A percentile compares a stretch with the other conserved stretches of the same genome.
Evolutionary conservation across 139 green algal species (phyloP).

Genomic region (Chlorella sorokiniana): DNA sequence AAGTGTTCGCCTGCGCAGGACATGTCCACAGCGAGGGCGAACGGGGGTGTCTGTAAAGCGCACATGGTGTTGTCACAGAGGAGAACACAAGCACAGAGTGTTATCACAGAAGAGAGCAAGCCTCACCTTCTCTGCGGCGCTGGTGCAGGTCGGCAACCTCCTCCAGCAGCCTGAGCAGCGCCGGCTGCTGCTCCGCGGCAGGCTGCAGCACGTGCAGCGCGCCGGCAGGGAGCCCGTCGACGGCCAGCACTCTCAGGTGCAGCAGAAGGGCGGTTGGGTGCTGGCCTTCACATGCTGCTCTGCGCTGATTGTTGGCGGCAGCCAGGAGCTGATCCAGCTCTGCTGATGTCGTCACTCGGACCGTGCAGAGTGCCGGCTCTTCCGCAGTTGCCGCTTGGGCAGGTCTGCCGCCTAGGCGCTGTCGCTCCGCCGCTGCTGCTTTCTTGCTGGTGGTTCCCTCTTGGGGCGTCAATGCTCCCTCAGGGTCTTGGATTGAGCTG

Average conservation of each 20-base stretch:
- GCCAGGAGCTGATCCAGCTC: constrained; percentile 11
- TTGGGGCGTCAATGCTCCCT: not conserved
- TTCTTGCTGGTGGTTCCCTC: not conserved
- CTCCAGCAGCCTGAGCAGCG: not conserved
- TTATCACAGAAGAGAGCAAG: not conserved
- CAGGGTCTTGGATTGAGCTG: not conserved
- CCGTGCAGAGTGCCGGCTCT: not conserved
- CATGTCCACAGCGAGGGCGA: no score
- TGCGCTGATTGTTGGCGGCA: not conserved
- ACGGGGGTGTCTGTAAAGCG: not conserved
- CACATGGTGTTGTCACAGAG: not conserved
- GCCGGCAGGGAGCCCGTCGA: not conserved
- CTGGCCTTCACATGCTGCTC: no score
- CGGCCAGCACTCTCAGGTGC: not conserved
- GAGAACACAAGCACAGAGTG: not conserved
- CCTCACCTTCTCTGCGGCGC: constrained; percentile 14
- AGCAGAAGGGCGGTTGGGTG: not conserved
- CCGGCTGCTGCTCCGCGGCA: not conserved
- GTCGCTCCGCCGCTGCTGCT: not conserved
- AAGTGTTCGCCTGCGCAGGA: constrained; percentile 32
- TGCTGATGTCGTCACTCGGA: not conserved
- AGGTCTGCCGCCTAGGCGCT: not conserved
- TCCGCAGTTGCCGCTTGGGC: not conserved
- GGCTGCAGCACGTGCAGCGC: constrained; percentile 20
- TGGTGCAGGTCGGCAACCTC: constrained; percentile 22